phyloP scores from a whole-genome alignment of 2,329 filamentous ascomycete genomes.

The Tolypocladium tropicale region DNA sequence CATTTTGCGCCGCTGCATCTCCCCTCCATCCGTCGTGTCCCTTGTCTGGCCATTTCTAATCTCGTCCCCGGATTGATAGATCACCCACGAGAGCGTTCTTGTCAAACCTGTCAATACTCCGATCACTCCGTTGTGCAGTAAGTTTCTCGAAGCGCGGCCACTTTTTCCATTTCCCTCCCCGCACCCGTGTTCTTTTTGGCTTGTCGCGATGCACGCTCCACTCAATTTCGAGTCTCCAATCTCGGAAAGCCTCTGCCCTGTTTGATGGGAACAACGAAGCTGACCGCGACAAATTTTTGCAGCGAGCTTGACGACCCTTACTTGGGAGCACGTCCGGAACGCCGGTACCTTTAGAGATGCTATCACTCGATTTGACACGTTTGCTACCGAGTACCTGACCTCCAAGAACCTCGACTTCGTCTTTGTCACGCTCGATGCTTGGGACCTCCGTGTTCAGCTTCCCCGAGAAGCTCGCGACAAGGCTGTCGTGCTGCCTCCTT shows the following conservation, averaged over 20 bases:
- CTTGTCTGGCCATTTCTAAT: conserved; percentile 3
- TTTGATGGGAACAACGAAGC: not conserved
- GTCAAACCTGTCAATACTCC: conserved; percentile 98
- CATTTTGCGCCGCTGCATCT: conserved; percentile 5
- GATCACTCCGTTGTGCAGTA: conserved; percentile 97
- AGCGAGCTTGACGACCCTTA: conserved; percentile 96
- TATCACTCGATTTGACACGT: conserved; percentile 87
- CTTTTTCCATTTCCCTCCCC: conserved; percentile 6
- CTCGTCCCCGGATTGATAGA: conserved; percentile 37
- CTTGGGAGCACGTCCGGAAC: conserved; percentile 97
- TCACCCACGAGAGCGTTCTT: conserved; percentile 89
- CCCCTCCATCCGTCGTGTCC: not conserved
- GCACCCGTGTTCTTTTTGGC: not conserved
- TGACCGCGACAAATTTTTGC: conserved; percentile 11
- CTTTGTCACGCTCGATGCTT: conserved; percentile 95
- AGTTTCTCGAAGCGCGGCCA: conserved; percentile 33
- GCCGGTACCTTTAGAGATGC: conserved; percentile 96
- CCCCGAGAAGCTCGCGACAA: conserved; percentile 97
- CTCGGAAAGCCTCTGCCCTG: not conserved
- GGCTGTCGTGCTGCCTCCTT: conserved; percentile 89
- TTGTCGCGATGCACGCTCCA: not conserved
- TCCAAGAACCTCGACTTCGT: conserved; percentile 92
- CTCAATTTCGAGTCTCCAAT: not conserved
- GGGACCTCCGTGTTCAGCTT: conserved; percentile 96
- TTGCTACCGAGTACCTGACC: conserved; percentile 83